Conservation (phyloP, 176 grass and related monocot genomes). For the Zea luxurians region DNA sequence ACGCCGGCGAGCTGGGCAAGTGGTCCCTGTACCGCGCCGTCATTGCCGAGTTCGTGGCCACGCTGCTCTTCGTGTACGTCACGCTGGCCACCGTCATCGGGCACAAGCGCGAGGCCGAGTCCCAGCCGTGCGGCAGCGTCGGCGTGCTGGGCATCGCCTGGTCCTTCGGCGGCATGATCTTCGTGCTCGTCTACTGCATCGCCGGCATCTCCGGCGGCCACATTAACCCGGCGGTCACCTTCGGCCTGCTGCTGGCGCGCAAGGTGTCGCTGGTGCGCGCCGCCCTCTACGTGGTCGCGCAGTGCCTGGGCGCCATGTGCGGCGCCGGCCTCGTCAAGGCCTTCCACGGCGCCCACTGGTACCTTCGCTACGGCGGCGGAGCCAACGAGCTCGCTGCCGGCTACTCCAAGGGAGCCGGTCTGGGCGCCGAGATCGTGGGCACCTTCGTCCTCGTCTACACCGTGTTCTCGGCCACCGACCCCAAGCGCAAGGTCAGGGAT, state of each 20-base stretch:
- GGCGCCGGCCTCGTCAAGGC: background rate
- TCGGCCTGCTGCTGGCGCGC: conserved; percentile 41
- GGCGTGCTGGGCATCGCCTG: conserved; percentile 64
- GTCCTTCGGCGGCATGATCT: conserved; percentile 93
- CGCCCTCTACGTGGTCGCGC: conserved; percentile 36
- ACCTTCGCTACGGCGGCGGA: background rate
- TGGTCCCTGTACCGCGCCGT: conserved; percentile 41
- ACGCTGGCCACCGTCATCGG: conserved; percentile 37
- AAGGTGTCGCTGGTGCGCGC: conserved; percentile 45
- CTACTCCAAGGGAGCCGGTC: conserved; percentile 2
- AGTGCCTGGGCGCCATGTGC: conserved; percentile 40
- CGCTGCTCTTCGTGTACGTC: conserved; percentile 39
- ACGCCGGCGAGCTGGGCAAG: conserved; percentile 22
- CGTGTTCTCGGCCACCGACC: conserved; percentile 2
- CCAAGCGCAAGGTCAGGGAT: background rate
- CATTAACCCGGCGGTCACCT: conserved; percentile 47
- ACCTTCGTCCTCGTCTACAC: conserved; percentile 7
- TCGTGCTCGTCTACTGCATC: conserved; percentile 93
- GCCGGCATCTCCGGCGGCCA: conserved; percentile 79
- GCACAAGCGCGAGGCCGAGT: conserved; percentile 11
- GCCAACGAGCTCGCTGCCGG: background rate
- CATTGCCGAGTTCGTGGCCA: conserved; percentile 40
- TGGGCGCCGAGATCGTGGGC: background rate
- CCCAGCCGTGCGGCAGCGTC: conserved; percentile 10
- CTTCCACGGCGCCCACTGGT: conserved; percentile 1